Base-by-base conservation (phyloP, 768 basidiomycete species). In the Mycena indigotica region DNA sequence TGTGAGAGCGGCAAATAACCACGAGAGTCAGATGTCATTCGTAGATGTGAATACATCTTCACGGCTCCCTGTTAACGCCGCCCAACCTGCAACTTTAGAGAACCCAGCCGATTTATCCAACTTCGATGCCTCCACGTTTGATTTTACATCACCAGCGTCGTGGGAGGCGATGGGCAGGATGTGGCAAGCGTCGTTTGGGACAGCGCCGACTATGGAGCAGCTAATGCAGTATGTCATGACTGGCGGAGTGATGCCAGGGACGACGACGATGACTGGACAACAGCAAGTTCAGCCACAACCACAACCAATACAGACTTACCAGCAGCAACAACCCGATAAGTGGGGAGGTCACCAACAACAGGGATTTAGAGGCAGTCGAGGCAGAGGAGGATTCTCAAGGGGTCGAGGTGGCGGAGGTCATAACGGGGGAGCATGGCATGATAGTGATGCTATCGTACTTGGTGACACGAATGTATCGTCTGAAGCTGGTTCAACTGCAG, bases 91-190 rank as follows among this genome's bases (percentile, higher is more conserved):
- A 6, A 26, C 15, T 28, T 12, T 4, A 26, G 6, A 8, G 6
- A 5, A 48, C 5, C 12, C 4, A 24, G 46, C 6, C 6, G 25
- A 21, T 13, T 74, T 92, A 71, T 84, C 89, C 58, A 76, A 73
- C 56, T 90, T 93, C 80, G 82, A 91, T 75, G 75, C 84, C 65
- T 67, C 80, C 61, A 79, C 81, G 48, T 94, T 94, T 81, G 82
- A 93, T 77, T 85, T 84, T 53, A 86, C 86, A 26, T 78, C 81
- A 41, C 82, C 92, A 52, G 71, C 82, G 52, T 86, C 89, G 70
- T 95, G 93, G 93, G 85, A 88, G 75, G 80, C 83, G 55, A 81
- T 95, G 57, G 88, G 88, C 69, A 84, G 84, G 68, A 85, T 90
- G 78, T 93, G 89, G 89, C 73, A 80, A 68, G 77, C 78, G 55